Conservation (phyloP, 352 stramenopile genomes). For the Globisporangium nagaii region DNA sequence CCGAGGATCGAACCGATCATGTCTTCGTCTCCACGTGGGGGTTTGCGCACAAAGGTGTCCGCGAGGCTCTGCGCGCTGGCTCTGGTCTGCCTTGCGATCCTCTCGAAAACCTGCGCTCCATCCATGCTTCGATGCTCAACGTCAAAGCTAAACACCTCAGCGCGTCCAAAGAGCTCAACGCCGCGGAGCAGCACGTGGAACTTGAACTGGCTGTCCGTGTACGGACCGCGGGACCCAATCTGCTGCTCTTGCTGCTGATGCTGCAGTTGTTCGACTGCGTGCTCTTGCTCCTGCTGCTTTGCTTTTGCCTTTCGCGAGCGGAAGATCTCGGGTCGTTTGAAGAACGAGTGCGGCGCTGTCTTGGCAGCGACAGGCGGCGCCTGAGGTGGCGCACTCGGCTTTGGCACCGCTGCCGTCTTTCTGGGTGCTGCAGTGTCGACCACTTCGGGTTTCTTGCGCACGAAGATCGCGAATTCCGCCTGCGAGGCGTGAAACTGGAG, state of each 20-base stretch:
- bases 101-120: neutral
- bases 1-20: conserved; percentile 35
- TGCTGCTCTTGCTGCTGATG: neutral
- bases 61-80: neutral
- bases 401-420: neutral
- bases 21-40: conserved; percentile 44
- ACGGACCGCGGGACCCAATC: neutral
- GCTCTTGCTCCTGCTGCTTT: conserved; percentile 5
- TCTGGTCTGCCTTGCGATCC: neutral
- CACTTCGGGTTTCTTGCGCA: conserved; percentile 11
- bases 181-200: conserved; percentile 10
- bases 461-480: conserved; percentile 6
- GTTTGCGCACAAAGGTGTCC: conserved; percentile 9
- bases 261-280: neutral
- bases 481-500: conserved; percentile 23
- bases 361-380: neutral
- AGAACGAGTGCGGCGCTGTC: conserved; percentile 14
- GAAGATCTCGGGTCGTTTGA: conserved; percentile 25
- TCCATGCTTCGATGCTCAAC: conserved; percentile 2
- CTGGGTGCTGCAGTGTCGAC: neutral
- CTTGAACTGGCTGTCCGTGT: neutral
- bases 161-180: neutral
- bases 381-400: neutral
- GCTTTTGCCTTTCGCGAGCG: conserved; percentile 9
- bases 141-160: conserved; percentile 9